Percentiles rank a stretch among this genome's conserved stretches.
Conservation (phyloP, 176 grass and related monocot species). For the Aegilops speltoides region DNA sequence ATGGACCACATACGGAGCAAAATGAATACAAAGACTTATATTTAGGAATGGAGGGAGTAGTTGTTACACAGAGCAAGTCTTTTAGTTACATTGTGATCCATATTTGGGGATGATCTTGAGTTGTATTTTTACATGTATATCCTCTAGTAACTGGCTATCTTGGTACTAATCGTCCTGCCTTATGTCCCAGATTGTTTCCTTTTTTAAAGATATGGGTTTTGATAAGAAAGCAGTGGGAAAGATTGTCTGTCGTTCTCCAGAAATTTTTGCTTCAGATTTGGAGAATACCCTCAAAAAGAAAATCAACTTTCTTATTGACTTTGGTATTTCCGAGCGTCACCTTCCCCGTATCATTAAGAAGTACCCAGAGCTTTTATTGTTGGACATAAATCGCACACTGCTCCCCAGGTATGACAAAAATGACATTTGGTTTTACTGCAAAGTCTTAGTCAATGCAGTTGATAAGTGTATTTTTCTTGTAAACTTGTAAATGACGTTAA, state of each 20-base stretch:
- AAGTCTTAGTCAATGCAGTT: background rate
- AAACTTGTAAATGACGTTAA: background rate
- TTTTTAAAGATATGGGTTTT: conserved; percentile 71
- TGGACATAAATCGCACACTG: conserved; percentile 64
- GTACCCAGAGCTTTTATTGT: conserved; percentile 82
- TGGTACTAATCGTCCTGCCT: background rate
- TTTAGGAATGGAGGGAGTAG: no score
- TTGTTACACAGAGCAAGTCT: background rate
- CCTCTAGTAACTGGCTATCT: background rate
- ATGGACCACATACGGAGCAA: no score
- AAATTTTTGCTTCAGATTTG: conserved; percentile 75
- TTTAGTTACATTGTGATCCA: background rate
- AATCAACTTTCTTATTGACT: conserved; percentile 65
- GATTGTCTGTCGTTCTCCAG: conserved; percentile 64
- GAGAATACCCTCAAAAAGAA: conserved; percentile 82
- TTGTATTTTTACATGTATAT: background rate
- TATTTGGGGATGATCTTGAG: conserved; percentile 6
- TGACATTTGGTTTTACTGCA: background rate
- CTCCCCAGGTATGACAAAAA: conserved; percentile 64
- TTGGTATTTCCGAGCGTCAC: conserved; percentile 64
- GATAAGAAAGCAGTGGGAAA: conserved; percentile 52
- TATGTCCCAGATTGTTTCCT: conserved; percentile 40
- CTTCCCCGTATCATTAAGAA: conserved; percentile 80
- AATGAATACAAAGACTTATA: no score
- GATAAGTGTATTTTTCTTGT: conserved; percentile 4